These are phyloP conservation scores for Cephalotrichum gorgonifer DNA, from an alignment of 2,329 filamentous ascomycete genomes.

Conservation along the genomic window DNA sequence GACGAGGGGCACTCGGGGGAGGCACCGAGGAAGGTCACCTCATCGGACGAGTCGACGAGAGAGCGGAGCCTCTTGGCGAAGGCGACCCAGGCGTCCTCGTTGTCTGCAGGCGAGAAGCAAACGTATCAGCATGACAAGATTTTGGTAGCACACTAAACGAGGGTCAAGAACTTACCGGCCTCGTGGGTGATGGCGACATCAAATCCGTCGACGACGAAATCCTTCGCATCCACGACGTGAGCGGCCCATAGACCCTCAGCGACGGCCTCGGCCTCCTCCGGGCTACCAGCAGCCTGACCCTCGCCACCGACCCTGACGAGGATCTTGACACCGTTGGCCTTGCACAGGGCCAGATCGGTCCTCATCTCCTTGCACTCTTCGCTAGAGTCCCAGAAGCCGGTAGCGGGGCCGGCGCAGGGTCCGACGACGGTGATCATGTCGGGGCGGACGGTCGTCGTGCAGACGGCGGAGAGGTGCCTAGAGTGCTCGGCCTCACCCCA, in stretches of 20 bases:
- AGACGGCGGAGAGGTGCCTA: slow-evolving; percentile 21
- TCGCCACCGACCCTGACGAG: slow-evolving; percentile 32
- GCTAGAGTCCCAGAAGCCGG: too few relatives aligned
- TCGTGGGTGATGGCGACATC: too few relatives aligned
- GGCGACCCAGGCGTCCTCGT: too few relatives aligned
- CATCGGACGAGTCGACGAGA: slow-evolving; percentile 13
- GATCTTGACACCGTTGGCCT: slow-evolving; percentile 29
- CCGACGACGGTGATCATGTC: slow-evolving; percentile 27
- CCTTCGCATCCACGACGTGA: too few relatives aligned
- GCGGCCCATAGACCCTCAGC: too few relatives aligned
- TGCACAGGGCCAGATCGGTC: slow-evolving; percentile 29
- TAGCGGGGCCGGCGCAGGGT: slow-evolving; percentile 25
- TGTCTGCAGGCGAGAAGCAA: too few relatives aligned
- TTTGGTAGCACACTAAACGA: too few relatives aligned
- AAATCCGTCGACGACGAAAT: too few relatives aligned
- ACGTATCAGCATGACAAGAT: too few relatives aligned
- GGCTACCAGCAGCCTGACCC: too few relatives aligned
- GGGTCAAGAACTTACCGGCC: too few relatives aligned
- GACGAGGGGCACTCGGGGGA: slow-evolving; percentile 32
- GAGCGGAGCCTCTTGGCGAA: slow-evolving; percentile 20
- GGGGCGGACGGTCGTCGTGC: slow-evolving; percentile 20
- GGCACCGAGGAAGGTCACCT: slow-evolving; percentile 26
- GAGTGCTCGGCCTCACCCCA: slow-evolving; percentile 24
- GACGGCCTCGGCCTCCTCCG: too few relatives aligned
- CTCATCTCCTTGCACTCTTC: slow-evolving; percentile 26